Conservation (phyloP, 2,329 filamentous ascomycete genomes). For the Beauveria varroae region DNA sequence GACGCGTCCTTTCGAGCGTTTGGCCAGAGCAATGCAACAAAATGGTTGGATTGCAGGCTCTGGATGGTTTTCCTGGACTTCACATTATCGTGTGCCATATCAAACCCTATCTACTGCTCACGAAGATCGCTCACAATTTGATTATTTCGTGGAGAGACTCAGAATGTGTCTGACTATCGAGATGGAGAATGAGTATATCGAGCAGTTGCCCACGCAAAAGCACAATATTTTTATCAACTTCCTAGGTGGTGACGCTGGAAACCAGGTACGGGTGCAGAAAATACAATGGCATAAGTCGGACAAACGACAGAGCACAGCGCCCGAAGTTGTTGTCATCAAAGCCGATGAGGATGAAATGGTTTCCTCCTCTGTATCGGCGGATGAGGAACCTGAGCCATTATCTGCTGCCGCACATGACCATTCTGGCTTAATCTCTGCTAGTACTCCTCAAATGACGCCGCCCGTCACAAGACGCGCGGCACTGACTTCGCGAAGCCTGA, state of each 20-base stretch:
- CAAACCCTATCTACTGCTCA: neutral
- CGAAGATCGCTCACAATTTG: neutral
- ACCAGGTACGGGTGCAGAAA: neutral
- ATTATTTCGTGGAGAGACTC: neutral
- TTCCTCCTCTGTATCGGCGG: neutral
- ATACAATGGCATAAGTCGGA: neutral
- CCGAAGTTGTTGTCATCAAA: neutral
- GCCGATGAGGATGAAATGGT: neutral
- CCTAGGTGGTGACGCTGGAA: neutral
- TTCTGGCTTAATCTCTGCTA: neutral
- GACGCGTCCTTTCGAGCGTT: neutral
- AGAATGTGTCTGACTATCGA: neutral
- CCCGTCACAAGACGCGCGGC: neutral
- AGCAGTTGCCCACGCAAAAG: neutral
- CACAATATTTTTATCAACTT: neutral
- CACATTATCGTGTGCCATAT: neutral
- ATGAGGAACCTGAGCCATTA: neutral
- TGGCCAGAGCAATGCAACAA: neutral
- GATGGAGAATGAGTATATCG: neutral
- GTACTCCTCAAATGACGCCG: neutral
- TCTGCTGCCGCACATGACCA: neutral
- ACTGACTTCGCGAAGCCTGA: neutral
- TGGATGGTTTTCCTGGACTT: slow-evolving; percentile 7
- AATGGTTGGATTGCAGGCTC: slow-evolving; percentile 2
- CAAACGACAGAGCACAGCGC: neutral